Percentiles rank a stretch among this genome's conserved stretches.
phyloP scores from a whole-genome alignment of 2,329 filamentous ascomycete species.

The Fusarium bulbicola region DNA sequence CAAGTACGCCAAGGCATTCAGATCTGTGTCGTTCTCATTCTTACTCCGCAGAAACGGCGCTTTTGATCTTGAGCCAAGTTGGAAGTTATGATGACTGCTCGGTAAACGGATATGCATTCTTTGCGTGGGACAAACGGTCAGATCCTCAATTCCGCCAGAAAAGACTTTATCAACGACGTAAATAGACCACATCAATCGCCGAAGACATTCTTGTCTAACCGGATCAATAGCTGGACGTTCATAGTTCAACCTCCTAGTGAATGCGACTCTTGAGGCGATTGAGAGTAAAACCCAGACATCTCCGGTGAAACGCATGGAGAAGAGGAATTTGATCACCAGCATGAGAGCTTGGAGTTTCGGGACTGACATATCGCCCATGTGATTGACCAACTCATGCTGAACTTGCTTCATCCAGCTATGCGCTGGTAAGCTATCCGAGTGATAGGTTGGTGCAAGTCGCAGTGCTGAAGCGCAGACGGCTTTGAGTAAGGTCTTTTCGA shows the following conservation, averaged over 20 bases:
- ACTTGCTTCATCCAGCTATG: conserved; percentile 36
- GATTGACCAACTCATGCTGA: conserved; percentile 6
- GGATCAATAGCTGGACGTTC: conserved; percentile 28
- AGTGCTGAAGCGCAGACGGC: conserved; percentile 29
- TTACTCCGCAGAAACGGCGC: conserved; percentile 22
- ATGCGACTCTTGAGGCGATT: conserved; percentile 37
- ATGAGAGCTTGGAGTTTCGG: conserved; percentile 35
- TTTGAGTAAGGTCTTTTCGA: conserved; percentile 34
- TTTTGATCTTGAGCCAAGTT: conserved; percentile 34
- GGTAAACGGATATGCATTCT: conserved; percentile 41
- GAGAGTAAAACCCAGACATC: conserved; percentile 40
- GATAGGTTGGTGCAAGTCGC: not conserved
- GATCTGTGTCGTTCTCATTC: not conserved
- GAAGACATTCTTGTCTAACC: conserved; percentile 36
- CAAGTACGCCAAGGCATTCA: conserved; percentile 33
- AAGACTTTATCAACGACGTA: conserved; percentile 39
- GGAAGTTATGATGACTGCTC: conserved; percentile 38
- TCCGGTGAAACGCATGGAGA: not conserved
- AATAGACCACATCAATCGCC: conserved; percentile 43
- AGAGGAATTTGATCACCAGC: conserved; percentile 33
- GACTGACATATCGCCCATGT: conserved; percentile 13
- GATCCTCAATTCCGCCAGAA: conserved; percentile 43
- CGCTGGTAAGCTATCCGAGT: not conserved
- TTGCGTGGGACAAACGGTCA: conserved; percentile 38
- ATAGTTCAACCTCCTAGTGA: conserved; percentile 42